These are phyloP conservation scores for Dendrobium nobile DNA, from an alignment of 106 monocot genomes.

Conservation along the genomic window DNA sequence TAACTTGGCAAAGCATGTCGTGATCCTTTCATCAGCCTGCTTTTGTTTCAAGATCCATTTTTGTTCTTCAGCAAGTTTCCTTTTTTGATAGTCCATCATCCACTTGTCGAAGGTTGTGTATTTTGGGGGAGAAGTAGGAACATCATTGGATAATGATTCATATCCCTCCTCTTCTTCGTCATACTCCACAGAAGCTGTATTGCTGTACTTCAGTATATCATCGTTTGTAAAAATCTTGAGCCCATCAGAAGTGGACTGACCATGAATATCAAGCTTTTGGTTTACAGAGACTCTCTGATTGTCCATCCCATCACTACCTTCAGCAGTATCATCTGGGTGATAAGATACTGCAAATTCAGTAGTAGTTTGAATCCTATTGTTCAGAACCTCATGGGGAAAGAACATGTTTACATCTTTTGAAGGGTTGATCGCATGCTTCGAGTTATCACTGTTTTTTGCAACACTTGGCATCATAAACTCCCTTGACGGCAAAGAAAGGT, in stretches of 20 bases:
- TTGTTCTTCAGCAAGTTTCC: constrained; percentile 48
- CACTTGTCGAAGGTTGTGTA: constrained; percentile 85
- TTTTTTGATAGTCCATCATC: constrained; percentile 63
- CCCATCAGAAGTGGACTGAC: constrained; percentile 32
- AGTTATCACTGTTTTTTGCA: constrained; percentile 25
- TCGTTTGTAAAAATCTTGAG: constrained; percentile 29
- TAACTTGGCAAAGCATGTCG: constrained; percentile 56
- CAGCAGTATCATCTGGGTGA: constrained; percentile 14
- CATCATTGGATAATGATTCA: constrained; percentile 23
- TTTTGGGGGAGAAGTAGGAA: constrained; percentile 56
- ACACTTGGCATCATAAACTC: constrained; percentile 20
- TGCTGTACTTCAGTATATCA: constrained; percentile 21
- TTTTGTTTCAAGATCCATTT: constrained; percentile 65
- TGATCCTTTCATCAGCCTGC: constrained; percentile 68
- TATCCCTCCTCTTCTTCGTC: constrained; percentile 53
- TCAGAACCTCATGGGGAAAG: constrained; percentile 18
- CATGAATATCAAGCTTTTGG: constrained; percentile 33
- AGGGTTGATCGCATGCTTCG: constrained; percentile 14
- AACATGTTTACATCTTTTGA: constrained; percentile 28
- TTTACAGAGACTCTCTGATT: constrained; percentile 27
- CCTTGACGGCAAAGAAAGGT: constrained; percentile 17
- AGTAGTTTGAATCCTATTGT: constrained; percentile 21
- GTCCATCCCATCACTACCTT: constrained; percentile 27
- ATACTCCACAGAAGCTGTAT: constrained; percentile 18
- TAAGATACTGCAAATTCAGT: constrained; percentile 17